Evolutionary conservation across 2,329 filamentous ascomycete species (phyloP).

Genomic region (Hymenoscyphus salicellus): DNA sequence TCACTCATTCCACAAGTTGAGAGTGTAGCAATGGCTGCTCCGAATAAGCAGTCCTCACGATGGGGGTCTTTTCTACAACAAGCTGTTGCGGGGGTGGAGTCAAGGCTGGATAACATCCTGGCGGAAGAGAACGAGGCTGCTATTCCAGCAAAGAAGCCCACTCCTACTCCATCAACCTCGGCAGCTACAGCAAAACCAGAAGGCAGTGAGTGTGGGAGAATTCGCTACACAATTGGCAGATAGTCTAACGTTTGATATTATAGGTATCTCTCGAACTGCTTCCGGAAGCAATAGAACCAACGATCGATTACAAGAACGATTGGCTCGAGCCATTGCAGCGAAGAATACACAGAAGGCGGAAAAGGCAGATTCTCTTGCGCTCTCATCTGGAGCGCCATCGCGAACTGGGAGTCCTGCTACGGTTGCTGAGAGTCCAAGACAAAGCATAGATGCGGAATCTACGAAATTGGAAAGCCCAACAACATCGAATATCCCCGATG

Average conservation of each 20-base stretch:
- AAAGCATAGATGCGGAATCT: conserved; percentile 43
- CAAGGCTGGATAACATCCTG: conserved; percentile 85
- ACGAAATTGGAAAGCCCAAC: conserved; percentile 18
- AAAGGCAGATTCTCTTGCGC: conserved; percentile 46
- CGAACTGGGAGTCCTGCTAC: conserved; percentile 52
- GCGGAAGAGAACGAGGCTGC: conserved; percentile 66
- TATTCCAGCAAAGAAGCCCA: conserved; percentile 42
- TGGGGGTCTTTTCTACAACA: conserved; percentile 83
- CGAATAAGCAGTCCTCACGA: conserved; percentile 51
- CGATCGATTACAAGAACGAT: conserved; percentile 81
- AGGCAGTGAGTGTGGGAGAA: conserved; percentile 34
- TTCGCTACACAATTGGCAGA: background rate
- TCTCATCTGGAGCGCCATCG: conserved; percentile 48
- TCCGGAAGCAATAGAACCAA: conserved; percentile 64
- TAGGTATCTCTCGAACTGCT: conserved; percentile 58
- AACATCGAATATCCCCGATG: conserved; percentile 5
- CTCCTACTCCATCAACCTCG: conserved; percentile 38
- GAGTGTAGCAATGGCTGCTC: conserved; percentile 32
- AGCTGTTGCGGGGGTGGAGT: conserved; percentile 91
- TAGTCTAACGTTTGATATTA: background rate
- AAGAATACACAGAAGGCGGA: conserved; percentile 52
- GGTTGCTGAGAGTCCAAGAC: conserved; percentile 42
- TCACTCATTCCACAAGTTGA: conserved; percentile 15
- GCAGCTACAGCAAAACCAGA: conserved; percentile 35
- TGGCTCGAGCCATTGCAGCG: conserved; percentile 82